Conservation (phyloP, 441 rosid species). For the Erodium texanum region DNA sequence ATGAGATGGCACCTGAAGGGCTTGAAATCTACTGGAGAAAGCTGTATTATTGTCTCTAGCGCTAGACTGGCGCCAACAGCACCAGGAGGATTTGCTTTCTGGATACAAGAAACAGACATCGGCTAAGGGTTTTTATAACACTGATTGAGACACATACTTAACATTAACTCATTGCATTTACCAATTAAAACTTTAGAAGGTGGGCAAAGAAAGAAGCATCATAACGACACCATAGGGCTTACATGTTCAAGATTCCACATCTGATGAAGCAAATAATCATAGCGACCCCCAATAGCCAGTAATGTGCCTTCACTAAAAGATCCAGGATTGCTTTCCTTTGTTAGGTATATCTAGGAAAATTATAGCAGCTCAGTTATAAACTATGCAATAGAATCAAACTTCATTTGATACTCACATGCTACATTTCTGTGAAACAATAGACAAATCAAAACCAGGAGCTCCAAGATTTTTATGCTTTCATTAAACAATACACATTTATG, state of each 20-base stretch:
- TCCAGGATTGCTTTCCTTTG: conserved; percentile 59
- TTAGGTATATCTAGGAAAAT: conserved; percentile 50
- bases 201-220: conserved; percentile 16
- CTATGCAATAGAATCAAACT: neutral
- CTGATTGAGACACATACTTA: no score
- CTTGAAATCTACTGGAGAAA: conserved; percentile 53
- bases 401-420: neutral
- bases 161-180: neutral
- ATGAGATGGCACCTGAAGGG: conserved; percentile 41
- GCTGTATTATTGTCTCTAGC: conserved; percentile 70
- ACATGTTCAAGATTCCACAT: conserved; percentile 65
- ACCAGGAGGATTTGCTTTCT: conserved; percentile 79
- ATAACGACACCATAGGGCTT: conserved; percentile 22
- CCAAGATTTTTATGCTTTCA: neutral
- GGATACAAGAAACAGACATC: conserved; percentile 17
- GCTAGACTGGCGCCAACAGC: conserved; percentile 92
- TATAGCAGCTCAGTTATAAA: neutral
- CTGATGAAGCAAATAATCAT: conserved; percentile 73
- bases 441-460: neutral
- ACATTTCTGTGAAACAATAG: neutral
- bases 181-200: neutral
- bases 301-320: conserved; percentile 60
- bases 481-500: neutral
- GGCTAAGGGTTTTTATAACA: no score
- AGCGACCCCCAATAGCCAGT: conserved; percentile 94